A percentile compares a stretch with the other conserved stretches of the same genome.
Conservation (phyloP, 805 yeast genomes). For the Saturnispora ahearnii region DNA sequence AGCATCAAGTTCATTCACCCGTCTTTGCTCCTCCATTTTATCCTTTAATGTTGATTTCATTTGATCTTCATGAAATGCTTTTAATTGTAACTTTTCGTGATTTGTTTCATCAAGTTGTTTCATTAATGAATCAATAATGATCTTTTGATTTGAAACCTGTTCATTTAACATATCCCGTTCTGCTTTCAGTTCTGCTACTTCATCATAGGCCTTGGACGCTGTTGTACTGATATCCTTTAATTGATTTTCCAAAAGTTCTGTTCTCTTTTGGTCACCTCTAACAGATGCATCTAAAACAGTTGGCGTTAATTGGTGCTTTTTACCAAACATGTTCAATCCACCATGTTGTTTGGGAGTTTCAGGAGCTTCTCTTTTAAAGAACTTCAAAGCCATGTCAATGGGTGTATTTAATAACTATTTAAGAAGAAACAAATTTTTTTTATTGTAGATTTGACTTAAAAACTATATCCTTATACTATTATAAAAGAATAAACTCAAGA, state of each 20-base stretch:
- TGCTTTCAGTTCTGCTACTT: slow-evolving; percentile 19
- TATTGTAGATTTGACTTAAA: no score
- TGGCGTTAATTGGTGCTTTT: slow-evolving; percentile 13
- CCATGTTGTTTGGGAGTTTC: slow-evolving; percentile 9
- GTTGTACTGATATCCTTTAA: slow-evolving; percentile 20
- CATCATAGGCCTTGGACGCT: slow-evolving; percentile 23
- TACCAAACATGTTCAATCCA: not conserved
- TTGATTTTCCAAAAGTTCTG: slow-evolving; percentile 17
- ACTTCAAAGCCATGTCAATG: slow-evolving; percentile 3
- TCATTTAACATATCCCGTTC: slow-evolving; percentile 19
- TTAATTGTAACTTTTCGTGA: slow-evolving; percentile 3
- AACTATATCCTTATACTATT: no score
- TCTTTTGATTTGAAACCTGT: slow-evolving; percentile 23
- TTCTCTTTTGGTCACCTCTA: slow-evolving; percentile 19
- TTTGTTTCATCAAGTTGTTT: slow-evolving; percentile 16
- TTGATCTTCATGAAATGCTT: slow-evolving; percentile 7
- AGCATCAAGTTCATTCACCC: not conserved
- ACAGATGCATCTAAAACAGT: slow-evolving; percentile 16
- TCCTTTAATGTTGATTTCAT: slow-evolving; percentile 1
- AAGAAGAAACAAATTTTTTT: no score
- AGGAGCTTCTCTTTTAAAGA: slow-evolving; percentile 7
- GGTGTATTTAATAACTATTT: no score
- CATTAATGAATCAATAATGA: slow-evolving; percentile 17
- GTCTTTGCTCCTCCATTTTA: not conserved
- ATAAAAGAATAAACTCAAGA: not conserved